Evolutionary conservation across 306 rosid species (phyloP).

Genomic region (Delonix regia): DNA sequence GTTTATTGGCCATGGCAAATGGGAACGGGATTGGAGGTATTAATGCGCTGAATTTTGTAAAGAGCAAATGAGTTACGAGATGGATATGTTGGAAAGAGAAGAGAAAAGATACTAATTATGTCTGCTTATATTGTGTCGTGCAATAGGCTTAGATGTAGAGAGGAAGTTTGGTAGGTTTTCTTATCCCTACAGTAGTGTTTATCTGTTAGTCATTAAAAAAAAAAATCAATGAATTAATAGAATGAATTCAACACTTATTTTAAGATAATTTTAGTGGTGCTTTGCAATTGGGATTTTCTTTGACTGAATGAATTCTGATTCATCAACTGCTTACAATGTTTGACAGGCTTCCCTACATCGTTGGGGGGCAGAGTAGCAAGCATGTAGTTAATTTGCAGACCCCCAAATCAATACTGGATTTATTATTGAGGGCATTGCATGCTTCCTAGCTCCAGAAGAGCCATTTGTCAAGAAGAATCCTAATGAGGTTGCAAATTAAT

Average conservation of each 20-base stretch:
- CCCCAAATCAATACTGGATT: conserved; percentile 33
- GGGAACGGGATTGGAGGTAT: conserved; percentile 56
- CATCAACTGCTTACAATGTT: conserved; percentile 48
- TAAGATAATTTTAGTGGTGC: conserved; percentile 25
- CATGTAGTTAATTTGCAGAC: conserved; percentile 45
- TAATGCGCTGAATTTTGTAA: conserved; percentile 52
- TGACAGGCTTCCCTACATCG: conserved; percentile 71
- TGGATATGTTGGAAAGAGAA: conserved; percentile 29
- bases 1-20: conserved; percentile 32
- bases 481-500: conserved; percentile 49
- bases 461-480: conserved; percentile 42
- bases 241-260: conserved; percentile 34
- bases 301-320: conserved; percentile 45
- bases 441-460: conserved; percentile 51
- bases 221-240: conserved; percentile 50
- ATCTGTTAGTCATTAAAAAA: conserved; percentile 48
- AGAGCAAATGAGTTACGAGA: conserved; percentile 40
- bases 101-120: conserved; percentile 28
- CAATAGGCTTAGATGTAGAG: conserved; percentile 39
- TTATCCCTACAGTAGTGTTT: conserved; percentile 43
- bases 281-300: neutral
- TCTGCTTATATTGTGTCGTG: conserved; percentile 35
- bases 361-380: conserved; percentile 55
- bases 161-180: conserved; percentile 38
- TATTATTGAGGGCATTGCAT: conserved; percentile 40